Percentiles rank a stretch among this genome's conserved stretches.
These are phyloP conservation scores for Xerocomellus dryophilus DNA, from an alignment of 768 basidiomycete genomes.

Conservation along the genomic window DNA sequence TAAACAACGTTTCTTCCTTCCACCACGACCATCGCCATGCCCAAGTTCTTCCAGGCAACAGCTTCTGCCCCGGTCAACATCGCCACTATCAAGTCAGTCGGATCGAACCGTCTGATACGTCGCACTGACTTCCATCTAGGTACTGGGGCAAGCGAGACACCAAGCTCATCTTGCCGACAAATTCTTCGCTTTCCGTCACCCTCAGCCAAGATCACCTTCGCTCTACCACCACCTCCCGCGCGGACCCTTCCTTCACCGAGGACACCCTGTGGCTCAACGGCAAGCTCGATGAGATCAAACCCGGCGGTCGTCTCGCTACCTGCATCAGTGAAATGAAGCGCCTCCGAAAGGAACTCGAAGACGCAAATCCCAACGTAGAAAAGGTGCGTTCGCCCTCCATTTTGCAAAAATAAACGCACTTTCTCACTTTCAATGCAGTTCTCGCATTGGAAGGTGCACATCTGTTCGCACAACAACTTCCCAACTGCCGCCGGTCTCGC, in stretches of 20 bases:
- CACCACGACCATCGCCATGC: conserved; percentile 40
- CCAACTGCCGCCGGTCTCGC: conserved; percentile 98
- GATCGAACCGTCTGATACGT: not conserved
- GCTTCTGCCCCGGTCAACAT: conserved; percentile 95
- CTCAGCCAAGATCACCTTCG: conserved; percentile 94
- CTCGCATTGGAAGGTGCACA: conserved; percentile 64
- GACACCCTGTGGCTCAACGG: conserved; percentile 96
- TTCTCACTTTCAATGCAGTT: conserved; percentile 14
- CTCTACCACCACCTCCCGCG: conserved; percentile 89
- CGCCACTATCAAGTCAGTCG: conserved; percentile 88
- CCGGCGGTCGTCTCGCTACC: conserved; percentile 70
- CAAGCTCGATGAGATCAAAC: conserved; percentile 83
- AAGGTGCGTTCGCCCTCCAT: conserved; percentile 45
- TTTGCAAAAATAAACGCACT: not conserved
- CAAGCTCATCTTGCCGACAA: conserved; percentile 91
- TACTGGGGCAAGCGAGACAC: conserved; percentile 99
- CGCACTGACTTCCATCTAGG: conserved; percentile 39
- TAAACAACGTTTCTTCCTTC: conserved; percentile 4
- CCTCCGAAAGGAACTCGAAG: conserved; percentile 73
- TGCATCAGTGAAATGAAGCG: conserved; percentile 87
- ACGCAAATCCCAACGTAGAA: conserved; percentile 56
- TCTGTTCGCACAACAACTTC: conserved; percentile 97
- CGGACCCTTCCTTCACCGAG: conserved; percentile 65
- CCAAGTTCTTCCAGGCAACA: conserved; percentile 72
- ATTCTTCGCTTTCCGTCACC: conserved; percentile 97